These are phyloP conservation scores for Eucalyptus curtisii DNA, from an alignment of 345 rosid species.

Conservation along the genomic window DNA sequence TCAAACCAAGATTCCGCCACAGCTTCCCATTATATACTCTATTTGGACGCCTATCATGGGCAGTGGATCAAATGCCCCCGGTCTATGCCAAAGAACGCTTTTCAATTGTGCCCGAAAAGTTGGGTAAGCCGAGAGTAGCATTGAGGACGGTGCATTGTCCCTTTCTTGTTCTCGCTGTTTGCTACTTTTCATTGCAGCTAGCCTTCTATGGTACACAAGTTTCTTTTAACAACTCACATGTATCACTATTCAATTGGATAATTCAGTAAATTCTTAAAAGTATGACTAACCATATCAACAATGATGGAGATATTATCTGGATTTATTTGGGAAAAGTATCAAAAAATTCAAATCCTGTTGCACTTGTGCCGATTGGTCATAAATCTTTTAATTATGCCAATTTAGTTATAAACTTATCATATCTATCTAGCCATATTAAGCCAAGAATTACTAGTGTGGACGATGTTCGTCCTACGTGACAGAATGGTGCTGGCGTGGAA, in stretches of 20 bases:
- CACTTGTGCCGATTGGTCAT: fast-evolving
- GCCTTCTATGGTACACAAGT: not conserved
- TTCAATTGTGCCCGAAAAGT: not conserved
- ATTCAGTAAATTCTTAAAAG: not conserved
- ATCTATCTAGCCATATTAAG: no score
- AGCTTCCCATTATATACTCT: not conserved
- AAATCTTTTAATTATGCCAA: fast-evolving
- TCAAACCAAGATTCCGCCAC: not conserved
- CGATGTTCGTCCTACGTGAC: fast-evolving
- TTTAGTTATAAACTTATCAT: fast-evolving
- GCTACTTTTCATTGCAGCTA: not conserved
- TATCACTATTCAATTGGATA: not conserved
- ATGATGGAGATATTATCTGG: not conserved
- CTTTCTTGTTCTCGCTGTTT: not conserved
- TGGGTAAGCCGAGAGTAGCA: not conserved
- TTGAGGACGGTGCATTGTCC: not conserved
- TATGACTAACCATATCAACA: not conserved
- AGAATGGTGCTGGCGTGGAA: not conserved
- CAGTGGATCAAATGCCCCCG: not conserved
- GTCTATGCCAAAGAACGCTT: not conserved
- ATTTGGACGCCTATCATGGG: not conserved
- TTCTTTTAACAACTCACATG: not conserved
- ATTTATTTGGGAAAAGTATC: no score
- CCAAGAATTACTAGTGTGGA: not conserved
- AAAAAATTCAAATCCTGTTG: not conserved